phyloP scores from a whole-genome alignment of 805 yeast species.

The Cyberlindnera mycetangii region DNA sequence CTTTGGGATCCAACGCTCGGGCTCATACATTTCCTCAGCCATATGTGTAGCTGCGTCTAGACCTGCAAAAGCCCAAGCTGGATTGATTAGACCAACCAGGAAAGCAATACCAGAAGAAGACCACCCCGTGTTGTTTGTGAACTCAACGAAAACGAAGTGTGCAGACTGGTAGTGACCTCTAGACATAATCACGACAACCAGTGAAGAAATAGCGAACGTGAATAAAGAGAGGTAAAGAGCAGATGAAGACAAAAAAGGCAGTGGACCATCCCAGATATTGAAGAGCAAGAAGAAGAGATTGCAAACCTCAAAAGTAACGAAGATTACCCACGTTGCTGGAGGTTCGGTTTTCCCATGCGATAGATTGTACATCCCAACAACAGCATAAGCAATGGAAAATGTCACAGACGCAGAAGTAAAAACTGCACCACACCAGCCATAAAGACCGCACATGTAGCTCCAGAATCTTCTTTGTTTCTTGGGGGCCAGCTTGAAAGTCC shows the following conservation, averaged over 20 bases:
- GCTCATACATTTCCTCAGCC: constrained; percentile 60
- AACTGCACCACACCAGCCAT: constrained; percentile 59
- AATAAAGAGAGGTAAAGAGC: constrained; percentile 51
- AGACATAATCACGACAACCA: constrained; percentile 50
- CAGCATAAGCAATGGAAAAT: constrained; percentile 47
- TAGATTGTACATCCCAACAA: constrained; percentile 49
- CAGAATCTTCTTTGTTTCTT: constrained; percentile 34
- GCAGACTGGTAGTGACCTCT: constrained; percentile 52
- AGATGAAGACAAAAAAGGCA: constrained; percentile 48
- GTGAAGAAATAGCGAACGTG: constrained; percentile 51
- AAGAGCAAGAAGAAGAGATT: constrained; percentile 42
- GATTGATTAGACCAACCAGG: constrained; percentile 67
- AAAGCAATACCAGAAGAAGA: constrained; percentile 54
- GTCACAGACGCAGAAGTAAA: constrained; percentile 62
- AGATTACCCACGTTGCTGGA: constrained; percentile 51
- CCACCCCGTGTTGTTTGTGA: constrained; percentile 62
- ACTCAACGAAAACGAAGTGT: constrained; percentile 50
- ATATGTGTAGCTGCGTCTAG: constrained; percentile 70
- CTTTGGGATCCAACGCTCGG: constrained; percentile 54
- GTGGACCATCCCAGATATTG: constrained; percentile 48
- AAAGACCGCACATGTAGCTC: constrained; percentile 57
- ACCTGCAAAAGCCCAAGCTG: constrained; percentile 68
- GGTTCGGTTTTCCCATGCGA: constrained; percentile 32
- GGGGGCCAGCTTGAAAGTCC: constrained; percentile 56
- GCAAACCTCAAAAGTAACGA: constrained; percentile 45